Percentiles rank a stretch among this genome's conserved stretches.
phyloP scores from a whole-genome alignment of 352 stramenopile genomes.

The Globisporangium polare region DNA sequence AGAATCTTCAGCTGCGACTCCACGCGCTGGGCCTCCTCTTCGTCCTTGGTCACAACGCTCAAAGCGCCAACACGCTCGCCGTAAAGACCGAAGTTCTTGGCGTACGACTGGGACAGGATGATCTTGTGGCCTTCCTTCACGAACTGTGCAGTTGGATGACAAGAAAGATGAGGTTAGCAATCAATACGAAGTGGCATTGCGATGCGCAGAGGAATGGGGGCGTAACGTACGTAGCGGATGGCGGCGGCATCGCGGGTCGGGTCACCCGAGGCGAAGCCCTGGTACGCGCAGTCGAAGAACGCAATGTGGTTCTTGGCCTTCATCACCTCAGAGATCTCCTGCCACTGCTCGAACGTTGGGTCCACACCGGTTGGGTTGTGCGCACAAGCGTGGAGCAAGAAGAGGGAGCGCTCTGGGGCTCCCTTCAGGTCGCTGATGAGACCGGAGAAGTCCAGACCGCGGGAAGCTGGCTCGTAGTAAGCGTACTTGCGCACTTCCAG shows the following conservation, averaged over 20 bases:
- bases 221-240: constrained; percentile 77
- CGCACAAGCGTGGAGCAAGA: constrained; percentile 98
- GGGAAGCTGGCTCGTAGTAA: constrained; percentile 84
- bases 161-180: neutral
- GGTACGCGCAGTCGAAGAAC: constrained; percentile 99
- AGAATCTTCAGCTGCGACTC: constrained; percentile 98
- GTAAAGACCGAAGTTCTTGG: constrained; percentile 99
- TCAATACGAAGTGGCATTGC: neutral
- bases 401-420: constrained; percentile 91
- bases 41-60: constrained; percentile 91
- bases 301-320: constrained; percentile 95
- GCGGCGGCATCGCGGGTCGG: constrained; percentile 93
- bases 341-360: constrained; percentile 97
- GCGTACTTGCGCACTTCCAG: constrained; percentile 78
- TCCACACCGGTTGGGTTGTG: constrained; percentile 99
- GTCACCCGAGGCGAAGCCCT: constrained; percentile 98
- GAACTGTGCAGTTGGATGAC: constrained; percentile 58
- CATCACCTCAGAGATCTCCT: constrained; percentile 93
- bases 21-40: constrained; percentile 95
- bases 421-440: constrained; percentile 95
- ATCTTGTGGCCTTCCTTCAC: constrained; percentile 98
- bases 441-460: constrained; percentile 91
- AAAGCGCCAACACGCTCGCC: constrained; percentile 97
- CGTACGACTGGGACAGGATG: constrained; percentile 97
- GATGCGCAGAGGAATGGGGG: neutral